Conservation (phyloP, 1,139 yeast genomes). For the Hemisphaericaspora subhashii region DNA sequence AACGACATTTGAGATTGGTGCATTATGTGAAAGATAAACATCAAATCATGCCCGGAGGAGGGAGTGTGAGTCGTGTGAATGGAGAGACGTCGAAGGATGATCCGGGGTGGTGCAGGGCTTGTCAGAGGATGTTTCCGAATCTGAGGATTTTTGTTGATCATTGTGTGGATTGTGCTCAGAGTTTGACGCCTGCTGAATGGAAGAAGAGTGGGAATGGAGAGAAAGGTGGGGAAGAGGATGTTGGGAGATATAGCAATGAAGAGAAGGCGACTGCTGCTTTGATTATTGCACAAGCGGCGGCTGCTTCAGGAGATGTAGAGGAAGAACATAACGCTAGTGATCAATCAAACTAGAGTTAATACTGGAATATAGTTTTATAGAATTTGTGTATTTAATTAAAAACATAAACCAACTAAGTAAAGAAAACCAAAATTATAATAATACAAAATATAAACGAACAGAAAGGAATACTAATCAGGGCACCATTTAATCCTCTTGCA, state of each 20-base stretch:
- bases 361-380: too few relatives aligned
- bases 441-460: background rate
- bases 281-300: background rate
- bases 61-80: too few relatives aligned
- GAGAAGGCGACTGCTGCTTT: slow-evolving; percentile 3
- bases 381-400: background rate
- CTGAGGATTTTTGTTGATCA: slow-evolving; percentile 66
- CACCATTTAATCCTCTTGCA: slow-evolving; percentile 7
- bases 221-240: background rate
- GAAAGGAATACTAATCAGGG: background rate
- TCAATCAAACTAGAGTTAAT: background rate
- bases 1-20: slow-evolving; percentile 65
- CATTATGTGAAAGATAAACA: slow-evolving; percentile 58
- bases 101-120: slow-evolving; percentile 65
- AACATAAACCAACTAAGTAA: background rate
- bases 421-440: slow-evolving; percentile 4
- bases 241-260: slow-evolving; percentile 1
- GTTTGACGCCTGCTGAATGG: slow-evolving; percentile 30
- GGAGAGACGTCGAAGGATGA: slow-evolving; percentile 33
- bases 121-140: slow-evolving; percentile 57
- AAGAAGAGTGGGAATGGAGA: slow-evolving; percentile 8
- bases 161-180: slow-evolving; percentile 60
- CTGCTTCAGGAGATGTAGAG: slow-evolving; percentile 4
- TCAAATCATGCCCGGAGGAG: slow-evolving; percentile 14
- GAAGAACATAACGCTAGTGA: background rate